Base-by-base conservation (phyloP, 495 filamentous ascomycete species). In the Penicillium maclennaniae region DNA sequence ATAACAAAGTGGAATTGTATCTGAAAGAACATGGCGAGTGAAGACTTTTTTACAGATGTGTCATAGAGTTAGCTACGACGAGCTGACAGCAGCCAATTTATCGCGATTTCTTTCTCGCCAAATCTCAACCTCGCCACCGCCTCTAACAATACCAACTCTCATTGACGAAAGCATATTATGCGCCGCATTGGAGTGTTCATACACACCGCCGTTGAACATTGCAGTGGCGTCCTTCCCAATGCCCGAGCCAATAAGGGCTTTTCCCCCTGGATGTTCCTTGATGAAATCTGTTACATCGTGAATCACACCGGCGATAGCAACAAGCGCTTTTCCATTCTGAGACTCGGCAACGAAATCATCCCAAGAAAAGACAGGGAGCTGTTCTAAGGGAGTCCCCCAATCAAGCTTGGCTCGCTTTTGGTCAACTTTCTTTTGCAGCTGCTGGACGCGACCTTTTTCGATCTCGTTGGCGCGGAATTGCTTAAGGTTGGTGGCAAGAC, bases 181-280 rank as follows among this genome's bases (percentile, higher is more conserved):
- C 42, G 91, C 91, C 40, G 88, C 91, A 70, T 95, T 96, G 48
- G 85, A 88, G 76, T 96, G 91, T 58, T 86, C 83, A 71, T 96
- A 96, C 37, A 96, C 87, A 70, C 91, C 91, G 50, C 91, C 91
- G 73, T 96, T 95, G 82, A 96, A 96, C 69, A 93, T 88, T 58
- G 90, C 88, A 12, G 91, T 95, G 31, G 89, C 91, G 62, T 96
- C 91, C 74, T 96, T 96, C 69, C 90, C 91, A 40, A 96, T 81
- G 31, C 85, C 89, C 16, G 85, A 87, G 36, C 73, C 79, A 74
- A 95, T 93, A 67, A 96, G 81, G 26, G 87, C 82, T 74, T 89
- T 91, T 59, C 91, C 91, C 75, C 91, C 91, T 10, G 91, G 91
- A 69, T 96, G 91, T 49, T 91, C 87, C 61, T 87, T 85, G 72